These are phyloP conservation scores for Olyra latifolia DNA, from an alignment of 176 grass and related monocot species.

Conservation along the genomic window DNA sequence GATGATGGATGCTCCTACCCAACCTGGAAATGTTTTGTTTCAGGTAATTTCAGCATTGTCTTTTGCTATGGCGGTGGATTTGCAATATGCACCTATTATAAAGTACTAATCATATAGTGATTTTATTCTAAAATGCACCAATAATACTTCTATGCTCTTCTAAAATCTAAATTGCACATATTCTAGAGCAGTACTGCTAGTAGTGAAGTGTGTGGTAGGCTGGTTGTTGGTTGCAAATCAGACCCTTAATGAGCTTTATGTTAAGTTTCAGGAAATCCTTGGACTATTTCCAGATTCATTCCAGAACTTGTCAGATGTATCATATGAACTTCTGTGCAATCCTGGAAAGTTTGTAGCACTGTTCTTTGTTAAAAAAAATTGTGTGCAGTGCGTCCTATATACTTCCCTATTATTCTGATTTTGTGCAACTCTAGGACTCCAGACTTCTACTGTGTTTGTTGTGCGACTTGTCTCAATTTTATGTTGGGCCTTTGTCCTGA, in stretches of 20 bases:
- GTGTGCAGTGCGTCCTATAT: not conserved
- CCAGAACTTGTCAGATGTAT: not conserved
- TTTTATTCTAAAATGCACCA: not conserved
- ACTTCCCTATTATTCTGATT: not conserved
- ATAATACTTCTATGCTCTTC: not conserved
- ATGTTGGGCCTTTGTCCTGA: not conserved
- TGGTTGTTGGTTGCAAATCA: not conserved
- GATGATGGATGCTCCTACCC: slow-evolving; percentile 37
- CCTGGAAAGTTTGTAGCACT: not conserved
- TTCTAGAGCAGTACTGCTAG: not conserved
- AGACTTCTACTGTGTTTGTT: not conserved
- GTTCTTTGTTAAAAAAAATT: not conserved
- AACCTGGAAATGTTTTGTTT: slow-evolving; percentile 45
- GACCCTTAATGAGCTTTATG: not conserved
- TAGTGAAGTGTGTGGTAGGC: not conserved
- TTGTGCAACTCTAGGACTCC: not conserved
- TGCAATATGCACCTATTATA: not conserved
- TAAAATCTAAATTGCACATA: not conserved
- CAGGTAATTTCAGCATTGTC: slow-evolving; percentile 38
- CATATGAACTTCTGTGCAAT: not conserved
- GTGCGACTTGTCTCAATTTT: not conserved
- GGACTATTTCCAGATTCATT: not conserved
- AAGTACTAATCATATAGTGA: not conserved
- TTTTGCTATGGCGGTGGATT: not conserved
- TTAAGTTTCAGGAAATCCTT: not conserved